phyloP scores from a whole-genome alignment of 352 stramenopile species.

The Pythium sukuiense region DNA sequence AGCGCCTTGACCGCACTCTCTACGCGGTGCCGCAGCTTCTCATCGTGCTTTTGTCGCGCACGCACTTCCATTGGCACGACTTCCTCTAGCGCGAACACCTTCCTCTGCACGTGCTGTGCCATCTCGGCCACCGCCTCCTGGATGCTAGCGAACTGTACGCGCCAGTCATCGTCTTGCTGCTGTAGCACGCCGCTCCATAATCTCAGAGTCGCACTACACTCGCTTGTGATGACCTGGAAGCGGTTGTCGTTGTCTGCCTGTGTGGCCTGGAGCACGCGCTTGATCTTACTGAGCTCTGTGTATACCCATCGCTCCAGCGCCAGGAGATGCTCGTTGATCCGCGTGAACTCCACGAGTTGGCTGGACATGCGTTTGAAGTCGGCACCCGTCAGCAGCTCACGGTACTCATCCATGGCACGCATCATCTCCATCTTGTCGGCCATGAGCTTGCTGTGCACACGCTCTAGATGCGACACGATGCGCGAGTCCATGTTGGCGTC shows the following conservation, averaged over 20 bases:
- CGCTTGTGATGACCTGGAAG: slow-evolving; percentile 38
- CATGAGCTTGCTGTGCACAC: slow-evolving; percentile 41
- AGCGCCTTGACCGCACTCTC: slow-evolving; percentile 44
- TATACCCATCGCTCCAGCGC: slow-evolving; percentile 59
- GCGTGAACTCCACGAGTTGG: slow-evolving; percentile 52
- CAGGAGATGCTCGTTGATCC: slow-evolving; percentile 59
- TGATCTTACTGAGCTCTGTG: slow-evolving; percentile 50
- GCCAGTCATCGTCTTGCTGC: slow-evolving; percentile 43
- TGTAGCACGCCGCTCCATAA: slow-evolving; percentile 29
- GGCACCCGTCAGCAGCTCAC: slow-evolving; percentile 38
- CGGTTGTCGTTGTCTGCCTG: slow-evolving; percentile 36
- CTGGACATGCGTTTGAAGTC: slow-evolving; percentile 54
- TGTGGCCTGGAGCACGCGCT: slow-evolving; percentile 48
- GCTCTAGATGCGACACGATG: slow-evolving; percentile 44
- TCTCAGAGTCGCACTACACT: slow-evolving; percentile 35
- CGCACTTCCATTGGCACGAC: slow-evolving; percentile 64
- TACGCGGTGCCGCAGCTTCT: slow-evolving; percentile 48
- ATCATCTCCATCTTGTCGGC: slow-evolving; percentile 56
- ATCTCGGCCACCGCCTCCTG: slow-evolving; percentile 37
- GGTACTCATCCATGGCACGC: slow-evolving; percentile 51
- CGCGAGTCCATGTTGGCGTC: slow-evolving; percentile 45
- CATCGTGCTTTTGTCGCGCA: slow-evolving; percentile 56
- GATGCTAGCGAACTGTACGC: slow-evolving; percentile 29
- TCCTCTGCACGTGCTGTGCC: slow-evolving; percentile 38
- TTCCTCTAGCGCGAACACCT: slow-evolving; percentile 55